Conservation (phyloP, 441 rosid genomes). For the Kokia cookei region DNA sequence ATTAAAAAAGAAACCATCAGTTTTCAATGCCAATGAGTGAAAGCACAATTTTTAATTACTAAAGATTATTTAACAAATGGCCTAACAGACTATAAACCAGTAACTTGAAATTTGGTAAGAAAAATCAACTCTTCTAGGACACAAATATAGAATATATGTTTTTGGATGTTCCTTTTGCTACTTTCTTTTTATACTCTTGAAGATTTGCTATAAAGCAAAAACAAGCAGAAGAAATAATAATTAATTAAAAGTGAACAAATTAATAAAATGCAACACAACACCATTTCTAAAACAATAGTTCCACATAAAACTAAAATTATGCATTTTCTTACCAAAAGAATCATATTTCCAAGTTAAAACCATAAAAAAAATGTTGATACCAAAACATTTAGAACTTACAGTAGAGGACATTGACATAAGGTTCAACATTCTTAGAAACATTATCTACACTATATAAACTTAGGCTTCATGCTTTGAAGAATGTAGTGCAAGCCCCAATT, state of each 20-base stretch:
- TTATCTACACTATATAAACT: neutral
- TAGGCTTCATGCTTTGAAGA: neutral
- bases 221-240: neutral
- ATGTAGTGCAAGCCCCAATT: neutral
- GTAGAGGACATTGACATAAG: neutral
- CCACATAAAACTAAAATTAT: neutral
- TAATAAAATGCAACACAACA: neutral
- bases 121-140: neutral
- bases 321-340: neutral
- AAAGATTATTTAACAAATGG: neutral
- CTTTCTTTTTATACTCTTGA: neutral
- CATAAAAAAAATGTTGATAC: neutral
- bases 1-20: neutral
- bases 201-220: neutral
- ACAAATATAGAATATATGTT: neutral
- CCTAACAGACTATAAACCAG: neutral
- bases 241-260: neutral
- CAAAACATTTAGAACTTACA: neutral
- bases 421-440: neutral
- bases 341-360: neutral
- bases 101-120: neutral
- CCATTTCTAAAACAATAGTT: neutral
- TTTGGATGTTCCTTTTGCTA: neutral
- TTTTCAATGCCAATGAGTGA: neutral
- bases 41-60: neutral